phyloP scores from a whole-genome alignment of 345 rosid species.

The Syzygium oleosum region DNA sequence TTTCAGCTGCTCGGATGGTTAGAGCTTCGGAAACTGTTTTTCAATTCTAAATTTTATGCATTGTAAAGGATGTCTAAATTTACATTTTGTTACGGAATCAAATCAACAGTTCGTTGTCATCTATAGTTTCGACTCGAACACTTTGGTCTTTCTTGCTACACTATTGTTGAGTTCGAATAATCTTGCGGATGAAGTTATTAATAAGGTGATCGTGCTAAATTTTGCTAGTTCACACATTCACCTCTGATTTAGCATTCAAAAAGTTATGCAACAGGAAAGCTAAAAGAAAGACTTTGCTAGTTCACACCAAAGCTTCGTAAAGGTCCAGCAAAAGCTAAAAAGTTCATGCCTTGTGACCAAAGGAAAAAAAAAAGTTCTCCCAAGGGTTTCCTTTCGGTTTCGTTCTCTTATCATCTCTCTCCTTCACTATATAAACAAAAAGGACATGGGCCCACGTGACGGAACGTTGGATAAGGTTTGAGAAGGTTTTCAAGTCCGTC shows the following conservation, averaged over 20 bases:
- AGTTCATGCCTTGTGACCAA: neutral
- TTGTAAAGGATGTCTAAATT: accelerated
- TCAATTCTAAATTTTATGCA: neutral
- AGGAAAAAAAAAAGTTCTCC: no score
- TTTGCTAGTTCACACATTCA: neutral
- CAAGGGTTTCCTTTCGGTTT: neutral
- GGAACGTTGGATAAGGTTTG: neutral
- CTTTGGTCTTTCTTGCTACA: neutral
- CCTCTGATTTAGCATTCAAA: neutral
- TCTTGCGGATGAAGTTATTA: neutral
- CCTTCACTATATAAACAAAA: neutral
- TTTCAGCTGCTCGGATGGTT: accelerated
- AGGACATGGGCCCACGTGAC: neutral
- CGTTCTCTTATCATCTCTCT: neutral
- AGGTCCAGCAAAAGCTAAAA: neutral
- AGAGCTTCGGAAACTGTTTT: neutral
- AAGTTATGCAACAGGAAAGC: neutral
- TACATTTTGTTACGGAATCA: accelerated
- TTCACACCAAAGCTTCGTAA: neutral
- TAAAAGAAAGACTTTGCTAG: neutral
- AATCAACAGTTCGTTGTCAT: neutral
- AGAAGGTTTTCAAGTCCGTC: neutral
- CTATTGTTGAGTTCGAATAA: accelerated
- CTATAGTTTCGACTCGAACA: neutral
- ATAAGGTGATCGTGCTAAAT: neutral